Base-by-base conservation (phyloP, 1,139 yeast genomes). In the Casaregolazyma suthepensis region DNA sequence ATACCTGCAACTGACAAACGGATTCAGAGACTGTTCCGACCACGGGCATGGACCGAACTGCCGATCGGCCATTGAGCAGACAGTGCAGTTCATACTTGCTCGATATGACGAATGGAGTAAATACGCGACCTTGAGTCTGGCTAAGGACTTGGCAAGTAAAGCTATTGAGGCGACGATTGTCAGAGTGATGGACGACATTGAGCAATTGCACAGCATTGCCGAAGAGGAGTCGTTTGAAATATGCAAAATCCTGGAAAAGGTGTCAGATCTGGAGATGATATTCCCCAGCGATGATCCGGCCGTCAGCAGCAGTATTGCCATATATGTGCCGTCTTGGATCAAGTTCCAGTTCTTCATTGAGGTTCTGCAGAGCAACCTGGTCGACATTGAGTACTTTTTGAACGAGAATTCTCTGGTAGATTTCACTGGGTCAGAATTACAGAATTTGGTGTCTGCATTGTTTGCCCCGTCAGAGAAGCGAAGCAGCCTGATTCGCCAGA, bases 381-480 rank as follows among this genome's bases (percentile, higher is more conserved):
- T 77, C 38, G 85, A 82, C 45, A 89, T 90, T 49, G 77, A 85
- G 76, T 85, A 80, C 31, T 66, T 81, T 63, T 86, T 85, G 62
- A 85, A 84, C 63, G 82, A 81, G 57, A 94, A 91, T 15, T 85
- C 83, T 53, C 80, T 88, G 56, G 87, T 77, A 57, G 90, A 89
- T 61, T 78, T 87, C 56, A 72, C 79, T 7, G 81, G 94, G 0
- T 72, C 75, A 1, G 97, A 90, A 67, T 71, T 91, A 53, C 74
- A 82, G 3, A 66, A 71, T 9, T 71, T 90, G 63, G 74, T 91
- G n/a, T 64, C 70, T 45, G 72, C 83, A 45, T 71, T 88, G 51
- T 90, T 90, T 68, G 81, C 87, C 4, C 87, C 87, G 51, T 85
- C 94, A 56, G 84, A 82, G 6, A 66, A 81, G 50, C 77, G 96